Evolutionary conservation across 1,139 yeast genomes (phyloP).

Genomic region (Protomyces gravidus): DNA sequence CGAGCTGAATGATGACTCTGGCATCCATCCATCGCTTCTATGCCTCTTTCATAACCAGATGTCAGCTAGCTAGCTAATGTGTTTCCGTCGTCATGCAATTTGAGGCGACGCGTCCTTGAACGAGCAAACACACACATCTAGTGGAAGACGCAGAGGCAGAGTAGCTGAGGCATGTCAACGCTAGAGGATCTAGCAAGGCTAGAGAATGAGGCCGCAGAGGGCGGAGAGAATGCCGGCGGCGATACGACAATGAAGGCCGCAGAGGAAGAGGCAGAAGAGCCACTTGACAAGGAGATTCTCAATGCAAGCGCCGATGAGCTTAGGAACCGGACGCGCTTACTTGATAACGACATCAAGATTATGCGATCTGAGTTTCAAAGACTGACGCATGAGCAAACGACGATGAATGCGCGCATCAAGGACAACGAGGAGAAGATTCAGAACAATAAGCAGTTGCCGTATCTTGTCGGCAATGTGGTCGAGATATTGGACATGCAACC

Average conservation of each 20-base stretch:
- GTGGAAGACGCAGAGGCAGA: neutral
- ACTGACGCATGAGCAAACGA: slow-evolving; percentile 82
- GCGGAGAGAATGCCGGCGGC: slow-evolving; percentile 38
- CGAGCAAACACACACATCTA: neutral
- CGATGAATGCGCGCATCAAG: slow-evolving; percentile 88
- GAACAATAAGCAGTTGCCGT: slow-evolving; percentile 92
- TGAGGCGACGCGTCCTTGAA: slow-evolving; percentile 3
- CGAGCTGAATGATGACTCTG: slow-evolving; percentile 23
- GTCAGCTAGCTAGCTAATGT: neutral
- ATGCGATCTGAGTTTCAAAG: slow-evolving; percentile 91
- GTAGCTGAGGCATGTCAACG: slow-evolving; percentile 8
- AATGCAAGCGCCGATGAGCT: slow-evolving; percentile 76
- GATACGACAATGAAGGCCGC: slow-evolving; percentile 35
- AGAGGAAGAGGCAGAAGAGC: slow-evolving; percentile 47
- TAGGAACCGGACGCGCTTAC: slow-evolving; percentile 73
- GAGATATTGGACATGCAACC: slow-evolving; percentile 85
- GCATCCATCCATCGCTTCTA: neutral
- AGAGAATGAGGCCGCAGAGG: slow-evolving; percentile 47
- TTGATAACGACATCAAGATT: slow-evolving; percentile 89
- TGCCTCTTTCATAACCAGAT: neutral
- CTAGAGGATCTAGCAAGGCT: slow-evolving; percentile 25
- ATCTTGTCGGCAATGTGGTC: slow-evolving; percentile 95
- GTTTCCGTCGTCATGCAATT: neutral
- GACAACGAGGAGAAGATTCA: slow-evolving; percentile 95
- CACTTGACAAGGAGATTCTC: slow-evolving; percentile 76